Evolutionary conservation across 2,329 filamentous ascomycete species (phyloP).

Genomic region (Didymella keratinophila): DNA sequence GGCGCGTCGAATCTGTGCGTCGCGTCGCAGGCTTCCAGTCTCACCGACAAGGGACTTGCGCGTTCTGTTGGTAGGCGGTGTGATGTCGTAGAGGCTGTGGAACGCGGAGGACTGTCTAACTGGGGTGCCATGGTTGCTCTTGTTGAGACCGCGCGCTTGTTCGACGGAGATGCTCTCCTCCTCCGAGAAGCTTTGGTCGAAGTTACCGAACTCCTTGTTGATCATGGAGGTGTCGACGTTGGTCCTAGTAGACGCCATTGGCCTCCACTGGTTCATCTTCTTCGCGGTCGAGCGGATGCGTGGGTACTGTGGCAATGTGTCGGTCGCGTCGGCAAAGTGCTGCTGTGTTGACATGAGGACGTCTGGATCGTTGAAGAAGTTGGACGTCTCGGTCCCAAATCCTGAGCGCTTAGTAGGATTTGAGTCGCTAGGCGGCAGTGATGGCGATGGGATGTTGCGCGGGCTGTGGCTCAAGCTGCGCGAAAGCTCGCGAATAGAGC

Average conservation of each 20-base stretch:
- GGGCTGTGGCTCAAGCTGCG: conserved; percentile 47
- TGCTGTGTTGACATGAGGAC: conserved; percentile 51
- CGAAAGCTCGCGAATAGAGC: conserved; percentile 49
- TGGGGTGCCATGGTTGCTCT: conserved; percentile 48
- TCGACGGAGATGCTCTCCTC: conserved; percentile 64
- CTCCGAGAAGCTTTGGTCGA: conserved; percentile 52
- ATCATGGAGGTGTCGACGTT: conserved; percentile 50
- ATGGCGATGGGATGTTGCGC: conserved; percentile 40
- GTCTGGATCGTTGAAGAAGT: conserved; percentile 48
- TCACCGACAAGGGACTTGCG: conserved; percentile 47
- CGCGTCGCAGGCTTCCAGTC: conserved; percentile 51
- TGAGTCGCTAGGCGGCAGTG: conserved; percentile 45
- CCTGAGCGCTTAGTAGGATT: conserved; percentile 47
- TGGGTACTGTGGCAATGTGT: conserved; percentile 43
- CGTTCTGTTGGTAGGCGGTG: conserved; percentile 51
- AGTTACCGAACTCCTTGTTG: conserved; percentile 51
- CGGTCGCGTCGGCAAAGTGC: conserved; percentile 47
- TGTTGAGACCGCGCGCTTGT: conserved; percentile 60
- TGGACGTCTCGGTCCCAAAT: conserved; percentile 34
- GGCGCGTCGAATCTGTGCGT: conserved; percentile 57
- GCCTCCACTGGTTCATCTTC: conserved; percentile 50
- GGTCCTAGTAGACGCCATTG: conserved; percentile 44
- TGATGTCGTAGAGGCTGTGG: conserved; percentile 58
- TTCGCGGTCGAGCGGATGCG: conserved; percentile 51
- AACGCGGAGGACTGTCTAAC: conserved; percentile 60